Evolutionary conservation across 1,284 basidiomycete genomes (phyloP), one percentile per base, ranked within the genome.

Genomic region (Ustilago bromivora): DNA sequence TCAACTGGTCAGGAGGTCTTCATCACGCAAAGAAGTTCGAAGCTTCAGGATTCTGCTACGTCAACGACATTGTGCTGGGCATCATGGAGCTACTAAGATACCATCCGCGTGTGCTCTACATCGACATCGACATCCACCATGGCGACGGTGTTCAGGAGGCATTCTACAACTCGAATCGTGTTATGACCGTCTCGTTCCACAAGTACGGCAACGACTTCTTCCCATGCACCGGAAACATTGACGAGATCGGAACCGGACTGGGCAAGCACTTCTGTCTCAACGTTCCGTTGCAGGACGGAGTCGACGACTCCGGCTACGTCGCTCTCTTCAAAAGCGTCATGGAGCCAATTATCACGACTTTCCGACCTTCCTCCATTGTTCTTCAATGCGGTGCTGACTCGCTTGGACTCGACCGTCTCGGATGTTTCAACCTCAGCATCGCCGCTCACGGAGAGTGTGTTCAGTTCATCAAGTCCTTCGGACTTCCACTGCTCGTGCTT

Each of bases 81-180:
- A 85, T 86, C 46, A 68, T 84, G 49, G 83, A 86, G 61, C 71
- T 86, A 12, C 72, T 86, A 31, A 66, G 82, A 94, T 71, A 88
- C 74, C 90, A 91, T 83, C 91, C 94, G 0, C 92, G 97, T 57
- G 96, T 99, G 2, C 88, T 99, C 31, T 99, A 99, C 87, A 93
- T 99, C 85, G 96, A 99, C 87, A 96, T 98, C 63, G 96, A 99
- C 87, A 95, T 95, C 61, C 96, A 98, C 86, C 96, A 99, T 83
- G 96, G 96, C 9, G 97, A 99, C 84, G 97, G 96, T n/a, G 96
- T 99, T 31, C 96, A 99, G 83, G 96, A 99, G 86, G 97, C 97
- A 0, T 99, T 99, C 87, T 99, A 98, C 87, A 93, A 96, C 81
- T 94, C 95, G 41, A 96, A 99, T 82, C 92, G 97, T 28, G 96